A percentile compares a stretch with the other conserved stretches of the same genome.
These are phyloP conservation scores for Trichocladium uniseriatum DNA, from an alignment of 495 filamentous ascomycete genomes.

Conservation along the genomic window DNA sequence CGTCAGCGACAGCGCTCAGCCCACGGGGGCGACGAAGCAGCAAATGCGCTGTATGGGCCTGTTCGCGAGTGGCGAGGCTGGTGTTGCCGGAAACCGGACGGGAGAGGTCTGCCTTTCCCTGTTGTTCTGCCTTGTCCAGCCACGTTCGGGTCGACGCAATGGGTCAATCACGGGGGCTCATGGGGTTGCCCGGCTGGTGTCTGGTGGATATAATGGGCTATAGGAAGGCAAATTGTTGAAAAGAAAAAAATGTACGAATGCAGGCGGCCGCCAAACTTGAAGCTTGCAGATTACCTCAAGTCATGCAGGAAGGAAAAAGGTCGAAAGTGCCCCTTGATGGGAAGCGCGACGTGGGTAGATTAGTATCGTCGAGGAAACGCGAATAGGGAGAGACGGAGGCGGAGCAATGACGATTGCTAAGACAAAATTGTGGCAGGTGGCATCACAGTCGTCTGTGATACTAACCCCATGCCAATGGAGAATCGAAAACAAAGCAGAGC, in stretches of 20 bases:
- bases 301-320: neutral
- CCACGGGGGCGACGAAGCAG: constrained; percentile 7
- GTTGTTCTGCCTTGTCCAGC: constrained; percentile 13
- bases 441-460: too few species aligned
- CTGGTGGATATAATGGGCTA: neutral
- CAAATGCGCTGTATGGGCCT: neutral
- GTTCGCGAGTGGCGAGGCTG: constrained; percentile 9
- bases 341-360: neutral
- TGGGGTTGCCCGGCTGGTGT: constrained; percentile 2
- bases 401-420: too few species aligned
- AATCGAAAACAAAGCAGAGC: too few species aligned
- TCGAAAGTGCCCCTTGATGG: too few species aligned
- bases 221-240: neutral
- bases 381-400: too few species aligned
- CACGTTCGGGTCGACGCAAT: constrained; percentile 4
- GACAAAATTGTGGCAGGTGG: too few species aligned
- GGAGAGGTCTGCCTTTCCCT: neutral
- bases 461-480: too few species aligned
- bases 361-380: too few species aligned
- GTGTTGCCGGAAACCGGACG: neutral
- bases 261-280: neutral
- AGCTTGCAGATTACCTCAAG: neutral
- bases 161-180: neutral
- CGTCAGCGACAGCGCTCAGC: constrained; percentile 16
- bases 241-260: neutral